Evolutionary conservation across 257 asterid genomes (phyloP), one percentile per base, ranked within the genome.

Genomic region (Solanum habrochaites): DNA sequence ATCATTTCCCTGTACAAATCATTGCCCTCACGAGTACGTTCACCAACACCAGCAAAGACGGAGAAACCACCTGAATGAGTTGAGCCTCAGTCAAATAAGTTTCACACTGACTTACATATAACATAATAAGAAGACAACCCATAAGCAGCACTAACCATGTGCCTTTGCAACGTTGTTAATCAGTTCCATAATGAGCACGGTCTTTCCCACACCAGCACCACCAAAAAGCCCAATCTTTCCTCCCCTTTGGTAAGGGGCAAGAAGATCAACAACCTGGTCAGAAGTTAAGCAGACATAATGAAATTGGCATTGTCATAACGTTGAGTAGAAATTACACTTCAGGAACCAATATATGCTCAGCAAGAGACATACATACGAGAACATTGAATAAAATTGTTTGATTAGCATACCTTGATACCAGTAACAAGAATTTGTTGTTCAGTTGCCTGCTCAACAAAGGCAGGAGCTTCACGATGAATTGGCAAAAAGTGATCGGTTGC

Each of bases 31-130:
- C 99, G 94, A 52, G 99, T 97, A 11, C 99, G 95, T 89, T 97
- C 99, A 85, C 99, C 99, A 10, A 97, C 99, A 89, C 99, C 99
- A 90, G 99, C 99, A 81, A 97, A 97, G 88, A 96, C 99, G 83
- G 99, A 96, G 92, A 96, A 96, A 92, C 99, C 99, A 95, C 99
- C 99, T 96, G 92, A 78, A 35, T 47, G 27, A 47, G 25, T 81
- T 9, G 5, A 11, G 16, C 20, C 43, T 29, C 69, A 18, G 12
- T 16, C 69, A 29, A 45, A 29, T 49, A 81, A 49, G 69, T 6
- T 81, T 81, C 85, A 29, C 29, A 16, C 69, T 31, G 25, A 81
- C 39, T 9, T 18, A 43, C n/a, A 77, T 74, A 67, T 29, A 29
- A 81, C 21, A 14, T 29, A 81, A 81, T 29, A 49, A 16, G 18